Percentiles rank a stretch among this genome's conserved stretches.
These are phyloP conservation scores for Gigaspora rosea DNA, from an alignment of 192 early-diverging fungal genomes.

Conservation along the genomic window DNA sequence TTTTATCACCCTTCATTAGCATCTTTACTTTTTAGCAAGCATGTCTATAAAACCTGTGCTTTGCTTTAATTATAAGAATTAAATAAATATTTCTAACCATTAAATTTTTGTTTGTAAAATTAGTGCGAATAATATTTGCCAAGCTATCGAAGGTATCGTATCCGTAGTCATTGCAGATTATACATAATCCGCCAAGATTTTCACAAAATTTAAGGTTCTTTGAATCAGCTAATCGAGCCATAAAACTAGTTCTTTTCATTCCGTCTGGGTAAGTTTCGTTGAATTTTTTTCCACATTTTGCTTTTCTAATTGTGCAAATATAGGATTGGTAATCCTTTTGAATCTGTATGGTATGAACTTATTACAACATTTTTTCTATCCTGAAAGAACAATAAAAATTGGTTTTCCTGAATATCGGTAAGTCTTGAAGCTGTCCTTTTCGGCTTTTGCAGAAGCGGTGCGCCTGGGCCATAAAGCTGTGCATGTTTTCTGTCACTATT, in stretches of 20 bases:
- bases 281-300: not conserved
- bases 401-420: not conserved
- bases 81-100: not conserved
- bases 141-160: not conserved
- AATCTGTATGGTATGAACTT: not conserved
- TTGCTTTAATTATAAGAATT: not conserved
- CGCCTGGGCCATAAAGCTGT: not conserved
- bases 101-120: not conserved
- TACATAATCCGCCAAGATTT: not conserved
- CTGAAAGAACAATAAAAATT: not conserved
- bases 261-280: not conserved
- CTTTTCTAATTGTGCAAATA: not conserved
- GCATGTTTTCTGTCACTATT: not conserved
- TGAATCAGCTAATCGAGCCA: not conserved
- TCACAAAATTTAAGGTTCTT: not conserved
- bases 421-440: slow-evolving; percentile 1
- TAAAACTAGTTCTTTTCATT: slow-evolving; percentile 9
- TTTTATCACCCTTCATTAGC: no score
- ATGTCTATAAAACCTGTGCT: no score
- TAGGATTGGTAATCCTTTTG: not conserved
- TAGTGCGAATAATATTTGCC: not conserved
- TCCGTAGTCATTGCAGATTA: not conserved
- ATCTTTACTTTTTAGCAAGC: no score
- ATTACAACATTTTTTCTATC: slow-evolving; percentile 1
- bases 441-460: not conserved